Evolutionary conservation across 2,329 filamentous ascomycete species (phyloP).

Genomic region (Cadophora malorum): DNA sequence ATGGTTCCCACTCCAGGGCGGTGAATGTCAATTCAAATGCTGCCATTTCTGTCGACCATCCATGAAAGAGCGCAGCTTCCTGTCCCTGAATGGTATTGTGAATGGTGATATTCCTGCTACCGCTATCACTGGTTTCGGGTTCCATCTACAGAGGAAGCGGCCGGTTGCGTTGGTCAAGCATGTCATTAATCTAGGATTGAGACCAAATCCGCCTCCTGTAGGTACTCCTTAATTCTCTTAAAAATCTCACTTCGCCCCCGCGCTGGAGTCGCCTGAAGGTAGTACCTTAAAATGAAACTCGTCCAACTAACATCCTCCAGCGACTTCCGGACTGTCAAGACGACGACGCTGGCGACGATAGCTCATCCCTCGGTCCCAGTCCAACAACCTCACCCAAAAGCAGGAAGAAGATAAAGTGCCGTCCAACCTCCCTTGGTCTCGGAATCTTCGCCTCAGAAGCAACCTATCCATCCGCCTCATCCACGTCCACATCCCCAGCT

Average conservation of each 20-base stretch:
- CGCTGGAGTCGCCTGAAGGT: too few relatives aligned
- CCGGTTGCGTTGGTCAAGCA: constrained; percentile 45
- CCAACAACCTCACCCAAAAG: constrained; percentile 6
- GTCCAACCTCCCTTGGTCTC: constrained; percentile 25
- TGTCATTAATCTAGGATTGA: constrained; percentile 41
- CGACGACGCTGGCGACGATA: background rate
- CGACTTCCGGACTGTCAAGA: background rate
- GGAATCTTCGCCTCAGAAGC: constrained; percentile 23
- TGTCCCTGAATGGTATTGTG: constrained; percentile 58
- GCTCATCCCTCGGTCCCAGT: background rate
- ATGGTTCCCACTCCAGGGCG: constrained; percentile 48
- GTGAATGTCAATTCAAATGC: constrained; percentile 57
- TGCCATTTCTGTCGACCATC: constrained; percentile 57
- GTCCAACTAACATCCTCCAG: background rate
- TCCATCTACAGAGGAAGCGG: constrained; percentile 51
- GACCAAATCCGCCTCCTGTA: constrained; percentile 34
- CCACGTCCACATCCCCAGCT: background rate
- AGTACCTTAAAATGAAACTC: background rate
- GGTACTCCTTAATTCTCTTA: constrained; percentile 3
- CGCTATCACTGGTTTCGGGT: constrained; percentile 59
- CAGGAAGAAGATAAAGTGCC: constrained; percentile 9
- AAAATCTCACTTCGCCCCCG: background rate
- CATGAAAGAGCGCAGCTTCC: constrained; percentile 52
- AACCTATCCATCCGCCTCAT: background rate
- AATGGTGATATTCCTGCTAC: constrained; percentile 57